A percentile compares a stretch with the other conserved stretches of the same genome.
These are phyloP conservation scores for Physaria fendleri DNA, from an alignment of 345 rosid genomes.

Conservation along the genomic window DNA sequence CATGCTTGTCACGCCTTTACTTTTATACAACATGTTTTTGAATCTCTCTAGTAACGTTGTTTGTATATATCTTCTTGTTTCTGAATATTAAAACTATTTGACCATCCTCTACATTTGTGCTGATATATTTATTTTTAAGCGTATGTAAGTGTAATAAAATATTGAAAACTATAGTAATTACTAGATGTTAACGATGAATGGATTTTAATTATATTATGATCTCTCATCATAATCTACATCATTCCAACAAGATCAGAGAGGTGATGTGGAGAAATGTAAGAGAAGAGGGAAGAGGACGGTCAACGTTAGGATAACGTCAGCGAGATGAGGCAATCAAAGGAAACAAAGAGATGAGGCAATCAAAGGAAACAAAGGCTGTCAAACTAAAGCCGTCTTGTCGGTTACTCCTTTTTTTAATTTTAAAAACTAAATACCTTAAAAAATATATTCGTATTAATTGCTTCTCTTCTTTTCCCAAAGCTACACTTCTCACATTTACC, in stretches of 20 bases:
- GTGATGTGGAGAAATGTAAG: neutral
- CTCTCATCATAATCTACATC: neutral
- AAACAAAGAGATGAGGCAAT: slow-evolving; percentile 25
- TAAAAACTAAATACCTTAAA: too few species aligned
- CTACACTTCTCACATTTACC: neutral
- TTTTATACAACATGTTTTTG: neutral
- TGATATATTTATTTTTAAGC: neutral
- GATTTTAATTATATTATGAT: neutral
- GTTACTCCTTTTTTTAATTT: neutral
- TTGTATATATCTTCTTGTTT: neutral
- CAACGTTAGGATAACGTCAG: slow-evolving; percentile 28
- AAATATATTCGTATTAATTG: neutral
- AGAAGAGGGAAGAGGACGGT: neutral
- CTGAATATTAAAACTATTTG: neutral
- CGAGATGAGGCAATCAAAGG: slow-evolving; percentile 31
- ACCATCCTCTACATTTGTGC: neutral
- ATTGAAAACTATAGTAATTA: too few species aligned
- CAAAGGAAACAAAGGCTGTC: slow-evolving; percentile 22
- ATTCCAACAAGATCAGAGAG: neutral
- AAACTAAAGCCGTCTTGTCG: slow-evolving; percentile 27
- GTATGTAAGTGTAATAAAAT: too few species aligned
- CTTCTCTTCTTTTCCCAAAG: slow-evolving; percentile 6
- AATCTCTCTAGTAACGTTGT: neutral
- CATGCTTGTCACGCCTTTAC: slow-evolving; percentile 17
- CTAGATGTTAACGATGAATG: too few species aligned